Conservation (phyloP, 768 basidiomycete genomes). For the Crepidotus variabilis region DNA sequence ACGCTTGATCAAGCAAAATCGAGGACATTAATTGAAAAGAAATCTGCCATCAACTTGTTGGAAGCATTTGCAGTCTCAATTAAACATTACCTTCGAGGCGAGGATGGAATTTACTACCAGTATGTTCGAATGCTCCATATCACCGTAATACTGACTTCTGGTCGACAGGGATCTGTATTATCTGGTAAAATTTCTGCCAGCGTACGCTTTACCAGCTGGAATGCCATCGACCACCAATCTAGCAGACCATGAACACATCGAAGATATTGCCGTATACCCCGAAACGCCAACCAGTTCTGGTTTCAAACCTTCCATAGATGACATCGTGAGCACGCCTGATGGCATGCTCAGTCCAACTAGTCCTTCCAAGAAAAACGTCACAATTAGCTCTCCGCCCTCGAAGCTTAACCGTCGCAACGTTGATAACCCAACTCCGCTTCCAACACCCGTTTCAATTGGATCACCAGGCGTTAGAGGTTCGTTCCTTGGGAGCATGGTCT, state of each 20-base stretch:
- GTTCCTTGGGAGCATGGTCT: slow-evolving; percentile 10
- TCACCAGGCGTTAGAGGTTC: slow-evolving; percentile 11
- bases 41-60: slow-evolving; percentile 62
- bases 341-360: slow-evolving; percentile 9
- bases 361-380: slow-evolving; percentile 12
- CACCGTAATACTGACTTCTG: neutral
- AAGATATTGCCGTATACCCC: neutral
- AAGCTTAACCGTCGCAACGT: slow-evolving; percentile 12
- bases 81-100: slow-evolving; percentile 70
- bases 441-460: slow-evolving; percentile 16
- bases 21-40: slow-evolving; percentile 59
- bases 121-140: slow-evolving; percentile 15
- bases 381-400: slow-evolving; percentile 9
- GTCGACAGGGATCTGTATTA: slow-evolving; percentile 53
- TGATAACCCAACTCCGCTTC: slow-evolving; percentile 17
- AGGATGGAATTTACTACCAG: slow-evolving; percentile 46
- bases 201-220: slow-evolving; percentile 53
- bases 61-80: slow-evolving; percentile 64
- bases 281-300: neutral
- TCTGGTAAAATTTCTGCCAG: slow-evolving; percentile 69
- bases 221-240: slow-evolving; percentile 30
- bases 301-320: neutral
- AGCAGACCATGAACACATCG: slow-evolving; percentile 2
- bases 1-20: slow-evolving; percentile 31
- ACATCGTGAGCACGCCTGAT: neutral